Conservation (phyloP, 148 eudicot genomes). For the Talinum fruticosum region DNA sequence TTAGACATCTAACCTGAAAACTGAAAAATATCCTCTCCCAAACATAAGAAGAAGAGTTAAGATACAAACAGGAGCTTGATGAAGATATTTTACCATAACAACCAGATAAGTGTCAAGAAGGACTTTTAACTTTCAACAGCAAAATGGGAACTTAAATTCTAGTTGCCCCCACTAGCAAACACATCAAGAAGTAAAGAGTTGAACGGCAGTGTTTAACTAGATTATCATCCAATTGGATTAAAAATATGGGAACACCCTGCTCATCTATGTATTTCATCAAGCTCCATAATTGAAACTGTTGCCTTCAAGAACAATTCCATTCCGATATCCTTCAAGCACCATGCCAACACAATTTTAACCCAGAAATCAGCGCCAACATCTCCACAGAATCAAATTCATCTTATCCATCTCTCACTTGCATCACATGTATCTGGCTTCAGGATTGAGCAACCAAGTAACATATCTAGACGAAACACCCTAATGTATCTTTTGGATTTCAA, state of each 20-base stretch:
- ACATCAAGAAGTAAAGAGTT: not conserved
- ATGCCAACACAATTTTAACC: not conserved
- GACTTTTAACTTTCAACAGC: not conserved
- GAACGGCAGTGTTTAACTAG: not conserved
- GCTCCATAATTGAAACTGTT: not conserved
- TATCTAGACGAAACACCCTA: no score
- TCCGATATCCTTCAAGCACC: not conserved
- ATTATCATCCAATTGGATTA: not conserved
- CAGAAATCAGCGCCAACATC: not conserved
- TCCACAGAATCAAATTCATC: not conserved
- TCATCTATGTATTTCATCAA: not conserved
- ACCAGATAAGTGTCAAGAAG: not conserved
- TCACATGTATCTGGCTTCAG: not conserved
- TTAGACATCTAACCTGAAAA: not conserved
- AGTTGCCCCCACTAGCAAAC: not conserved
- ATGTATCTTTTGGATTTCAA: no score
- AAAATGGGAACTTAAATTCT: not conserved
- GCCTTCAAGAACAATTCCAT: not conserved
- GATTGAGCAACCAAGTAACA: not conserved
- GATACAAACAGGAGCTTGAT: not conserved
- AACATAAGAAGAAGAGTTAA: not conserved
- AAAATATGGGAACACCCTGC: not conserved
- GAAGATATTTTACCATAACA: not conserved
- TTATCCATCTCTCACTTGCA: slow-evolving; percentile 5
- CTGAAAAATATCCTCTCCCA: not conserved